Conservation (phyloP, 192 early-diverging fungal species). For the Gryganskiella cystojenkinii region DNA sequence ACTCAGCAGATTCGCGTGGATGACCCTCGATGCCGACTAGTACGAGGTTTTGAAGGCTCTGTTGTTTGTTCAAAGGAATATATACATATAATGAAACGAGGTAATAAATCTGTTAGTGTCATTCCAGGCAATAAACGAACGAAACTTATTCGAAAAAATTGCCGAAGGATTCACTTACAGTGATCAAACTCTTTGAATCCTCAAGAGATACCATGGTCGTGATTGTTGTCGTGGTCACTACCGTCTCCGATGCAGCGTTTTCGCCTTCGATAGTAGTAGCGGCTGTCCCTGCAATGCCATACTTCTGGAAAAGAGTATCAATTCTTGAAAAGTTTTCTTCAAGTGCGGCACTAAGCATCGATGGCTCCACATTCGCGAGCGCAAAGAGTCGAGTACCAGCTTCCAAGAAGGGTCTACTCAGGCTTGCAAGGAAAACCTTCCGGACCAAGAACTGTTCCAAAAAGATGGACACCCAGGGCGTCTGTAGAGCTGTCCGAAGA, state of each 20-base stretch:
- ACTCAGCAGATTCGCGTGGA: too few relatives aligned
- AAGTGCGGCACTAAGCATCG: neutral
- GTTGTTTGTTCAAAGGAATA: too few relatives aligned
- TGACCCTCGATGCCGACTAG: neutral
- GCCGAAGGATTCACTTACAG: slow-evolving; percentile 1
- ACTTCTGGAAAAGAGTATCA: neutral
- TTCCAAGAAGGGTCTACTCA: slow-evolving; percentile 7
- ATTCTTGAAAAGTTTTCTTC: neutral
- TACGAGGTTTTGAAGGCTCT: slow-evolving; percentile 13
- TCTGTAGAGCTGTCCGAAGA: slow-evolving; percentile 11
- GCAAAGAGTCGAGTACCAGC: slow-evolving; percentile 11
- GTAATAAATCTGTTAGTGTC: too few relatives aligned
- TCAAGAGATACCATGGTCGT: neutral
- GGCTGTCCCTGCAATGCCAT: too few relatives aligned
- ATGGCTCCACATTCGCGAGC: neutral
- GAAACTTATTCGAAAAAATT: too few relatives aligned
- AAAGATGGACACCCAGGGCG: slow-evolving; percentile 27
- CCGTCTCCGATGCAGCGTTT: too few relatives aligned
- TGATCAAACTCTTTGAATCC: slow-evolving; percentile 3
- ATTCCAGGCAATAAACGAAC: too few relatives aligned
- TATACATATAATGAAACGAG: too few relatives aligned
- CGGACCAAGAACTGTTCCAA: slow-evolving; percentile 30
- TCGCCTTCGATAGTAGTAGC: too few relatives aligned
- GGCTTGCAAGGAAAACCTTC: neutral
- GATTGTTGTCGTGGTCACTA: neutral